These are phyloP conservation scores for Primulina eburnea DNA, from an alignment of 257 asterid genomes.

Conservation along the genomic window DNA sequence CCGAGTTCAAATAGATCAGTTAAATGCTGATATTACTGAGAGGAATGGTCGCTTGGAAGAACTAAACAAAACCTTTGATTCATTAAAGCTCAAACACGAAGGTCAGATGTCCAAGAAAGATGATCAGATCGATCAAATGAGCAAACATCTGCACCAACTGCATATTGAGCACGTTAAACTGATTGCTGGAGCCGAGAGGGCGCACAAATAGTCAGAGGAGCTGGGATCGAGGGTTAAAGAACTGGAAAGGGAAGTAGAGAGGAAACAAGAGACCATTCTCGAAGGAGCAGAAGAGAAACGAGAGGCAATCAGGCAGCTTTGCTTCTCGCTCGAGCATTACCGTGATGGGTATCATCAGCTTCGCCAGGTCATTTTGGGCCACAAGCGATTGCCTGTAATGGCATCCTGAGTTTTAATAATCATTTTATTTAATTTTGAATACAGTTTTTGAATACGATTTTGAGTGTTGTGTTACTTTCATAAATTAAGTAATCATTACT, in stretches of 20 bases:
- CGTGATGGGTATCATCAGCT: slow-evolving; percentile 63
- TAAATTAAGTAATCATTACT: too few relatives aligned
- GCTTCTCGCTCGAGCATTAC: slow-evolving; percentile 77
- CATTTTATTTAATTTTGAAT: too few relatives aligned
- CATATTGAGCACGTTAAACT: slow-evolving; percentile 56
- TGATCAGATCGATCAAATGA: slow-evolving; percentile 41
- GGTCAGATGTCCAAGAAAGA: slow-evolving; percentile 38
- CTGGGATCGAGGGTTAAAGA: slow-evolving; percentile 46
- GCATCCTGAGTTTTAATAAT: slow-evolving; percentile 35
- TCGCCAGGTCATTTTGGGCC: slow-evolving; percentile 48
- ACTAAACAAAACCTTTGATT: slow-evolving; percentile 34
- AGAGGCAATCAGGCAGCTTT: slow-evolving; percentile 87
- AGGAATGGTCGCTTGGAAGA: slow-evolving; percentile 42
- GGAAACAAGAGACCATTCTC: slow-evolving; percentile 42
- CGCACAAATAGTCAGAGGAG: slow-evolving; percentile 35
- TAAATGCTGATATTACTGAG: slow-evolving; percentile 44
- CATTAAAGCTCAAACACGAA: slow-evolving; percentile 31
- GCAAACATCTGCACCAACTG: slow-evolving; percentile 51
- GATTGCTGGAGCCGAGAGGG: slow-evolving; percentile 42
- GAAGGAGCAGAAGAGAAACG: slow-evolving; percentile 87
- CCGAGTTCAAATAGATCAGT: slow-evolving; percentile 42
- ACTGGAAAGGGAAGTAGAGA: slow-evolving; percentile 51
- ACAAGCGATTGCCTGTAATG: slow-evolving; percentile 47
- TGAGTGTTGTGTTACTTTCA: too few relatives aligned
- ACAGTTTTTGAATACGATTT: too few relatives aligned